Conservation (phyloP, 1,284 basidiomycete species). For the Tilletia setariae region DNA sequence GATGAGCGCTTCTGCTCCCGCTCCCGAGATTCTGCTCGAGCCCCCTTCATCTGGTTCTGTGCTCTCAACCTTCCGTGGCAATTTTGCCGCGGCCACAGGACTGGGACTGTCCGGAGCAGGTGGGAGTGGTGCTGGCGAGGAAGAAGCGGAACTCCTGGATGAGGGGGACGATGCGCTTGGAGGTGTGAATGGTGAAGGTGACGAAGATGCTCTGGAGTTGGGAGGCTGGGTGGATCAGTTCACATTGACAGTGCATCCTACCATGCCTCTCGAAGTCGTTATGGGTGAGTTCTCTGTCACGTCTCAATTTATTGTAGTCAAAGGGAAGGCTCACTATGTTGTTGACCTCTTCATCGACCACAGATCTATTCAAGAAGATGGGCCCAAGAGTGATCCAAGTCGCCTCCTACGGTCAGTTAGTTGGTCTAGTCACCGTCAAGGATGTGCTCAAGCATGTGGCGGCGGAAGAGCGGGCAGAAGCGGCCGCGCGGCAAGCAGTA, state of each 20-base stretch:
- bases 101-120: slow-evolving; percentile 7
- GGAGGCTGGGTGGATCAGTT: slow-evolving; percentile 45
- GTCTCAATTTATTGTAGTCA: background rate
- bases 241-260: slow-evolving; percentile 68
- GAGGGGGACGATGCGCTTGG: slow-evolving; percentile 30
- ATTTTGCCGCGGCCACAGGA: slow-evolving; percentile 6
- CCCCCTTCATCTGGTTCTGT: background rate
- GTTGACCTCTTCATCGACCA: background rate
- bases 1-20: background rate
- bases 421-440: slow-evolving; percentile 89
- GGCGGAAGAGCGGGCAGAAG: slow-evolving; percentile 38
- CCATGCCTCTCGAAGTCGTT: slow-evolving; percentile 88
- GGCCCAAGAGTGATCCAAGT: slow-evolving; percentile 86
- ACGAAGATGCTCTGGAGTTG: slow-evolving; percentile 38
- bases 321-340: background rate
- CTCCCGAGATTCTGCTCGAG: slow-evolving; percentile 6
- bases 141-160: slow-evolving; percentile 16
- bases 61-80: slow-evolving; percentile 3
- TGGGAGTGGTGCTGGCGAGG: background rate
- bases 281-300: slow-evolving; percentile 69
- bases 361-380: slow-evolving; percentile 59
- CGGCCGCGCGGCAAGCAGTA: slow-evolving; percentile 2
- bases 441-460: slow-evolving; percentile 68
- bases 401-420: slow-evolving; percentile 71
- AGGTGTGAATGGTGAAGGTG: slow-evolving; percentile 36